phyloP scores from a whole-genome alignment of 257 asterid genomes.

The Ilex aquifolium region DNA sequence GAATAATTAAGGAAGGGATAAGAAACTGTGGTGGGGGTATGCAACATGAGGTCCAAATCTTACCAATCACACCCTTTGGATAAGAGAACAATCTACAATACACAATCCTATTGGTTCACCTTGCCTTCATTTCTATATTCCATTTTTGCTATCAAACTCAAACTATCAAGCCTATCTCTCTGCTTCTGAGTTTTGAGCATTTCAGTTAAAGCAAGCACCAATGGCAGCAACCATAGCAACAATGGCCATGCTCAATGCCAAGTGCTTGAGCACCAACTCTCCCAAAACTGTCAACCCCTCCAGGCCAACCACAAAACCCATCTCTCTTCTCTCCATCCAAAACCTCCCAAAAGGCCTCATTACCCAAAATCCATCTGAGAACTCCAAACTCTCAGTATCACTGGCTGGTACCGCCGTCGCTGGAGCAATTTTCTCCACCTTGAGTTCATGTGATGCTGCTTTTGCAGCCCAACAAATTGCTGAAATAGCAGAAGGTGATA shows the following conservation, averaged over 20 bases:
- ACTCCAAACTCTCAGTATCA: conserved; percentile 8
- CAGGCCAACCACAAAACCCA: conserved; percentile 26
- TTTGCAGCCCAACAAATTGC: conserved; percentile 88
- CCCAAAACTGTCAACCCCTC: conserved; percentile 12
- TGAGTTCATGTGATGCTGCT: conserved; percentile 64
- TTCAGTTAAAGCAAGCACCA: not conserved
- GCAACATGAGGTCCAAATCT: conserved; percentile 47
- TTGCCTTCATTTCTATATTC: conserved; percentile 23
- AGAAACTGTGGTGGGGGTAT: conserved; percentile 8
- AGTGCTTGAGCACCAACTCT: conserved; percentile 34
- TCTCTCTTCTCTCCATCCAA: conserved; percentile 41
- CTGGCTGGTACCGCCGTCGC: conserved; percentile 46
- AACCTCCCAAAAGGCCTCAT: conserved; percentile 42
- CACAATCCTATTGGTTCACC: conserved; percentile 39
- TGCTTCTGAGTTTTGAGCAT: no score
- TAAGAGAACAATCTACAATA: conserved; percentile 56
- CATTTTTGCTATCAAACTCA: not conserved
- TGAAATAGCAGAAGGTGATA: conserved; percentile 83
- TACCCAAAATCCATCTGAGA: conserved; percentile 7
- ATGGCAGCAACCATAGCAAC: conserved; percentile 81
- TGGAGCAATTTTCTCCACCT: conserved; percentile 74
- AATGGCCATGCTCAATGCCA: conserved; percentile 62
- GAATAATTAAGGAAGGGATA: no score
- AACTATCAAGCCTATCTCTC: not conserved
- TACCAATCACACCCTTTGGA: conserved; percentile 40